A percentile compares a stretch with the other conserved stretches of the same genome.
Conservation (phyloP, 305 asterid species). For the Fraxinus latifolia region DNA sequence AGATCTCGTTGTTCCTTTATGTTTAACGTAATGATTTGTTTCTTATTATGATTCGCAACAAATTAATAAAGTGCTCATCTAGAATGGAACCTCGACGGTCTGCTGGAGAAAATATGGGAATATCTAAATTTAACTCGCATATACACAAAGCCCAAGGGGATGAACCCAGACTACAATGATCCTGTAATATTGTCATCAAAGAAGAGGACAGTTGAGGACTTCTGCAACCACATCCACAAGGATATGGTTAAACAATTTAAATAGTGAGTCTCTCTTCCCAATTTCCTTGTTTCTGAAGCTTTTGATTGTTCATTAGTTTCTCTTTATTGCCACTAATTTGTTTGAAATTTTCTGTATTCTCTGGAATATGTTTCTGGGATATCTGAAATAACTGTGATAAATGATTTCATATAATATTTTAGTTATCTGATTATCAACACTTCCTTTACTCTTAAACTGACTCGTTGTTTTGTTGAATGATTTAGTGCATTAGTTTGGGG, state of each 20-base stretch:
- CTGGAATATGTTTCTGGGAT: not conserved
- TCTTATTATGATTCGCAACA: conserved; percentile 15
- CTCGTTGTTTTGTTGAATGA: not conserved
- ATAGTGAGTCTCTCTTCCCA: conserved; percentile 48
- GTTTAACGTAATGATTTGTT: not conserved
- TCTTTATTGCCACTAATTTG: not conserved
- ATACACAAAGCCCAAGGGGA: conserved; percentile 95
- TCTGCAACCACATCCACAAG: conserved; percentile 84
- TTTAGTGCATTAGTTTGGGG: conserved; percentile 96
- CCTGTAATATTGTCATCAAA: conserved; percentile 91
- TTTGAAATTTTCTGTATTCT: not conserved
- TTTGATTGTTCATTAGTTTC: not conserved
- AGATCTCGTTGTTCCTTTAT: not conserved
- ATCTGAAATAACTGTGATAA: not conserved
- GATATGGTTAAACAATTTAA: conserved; percentile 92
- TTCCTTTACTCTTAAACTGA: not conserved
- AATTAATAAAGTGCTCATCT: conserved; percentile 75
- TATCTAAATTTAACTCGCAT: conserved; percentile 87
- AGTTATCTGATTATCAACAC: not conserved
- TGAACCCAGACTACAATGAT: conserved; percentile 96
- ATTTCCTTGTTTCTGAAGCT: not conserved
- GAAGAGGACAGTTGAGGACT: conserved; percentile 78
- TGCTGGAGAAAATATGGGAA: conserved; percentile 90
- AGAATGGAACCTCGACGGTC: conserved; percentile 98
- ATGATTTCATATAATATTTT: not conserved